Percentiles rank a stretch among this genome's conserved stretches.
Conservation (phyloP, 2,329 filamentous ascomycete genomes). For the Hypoxylon sp. region DNA sequence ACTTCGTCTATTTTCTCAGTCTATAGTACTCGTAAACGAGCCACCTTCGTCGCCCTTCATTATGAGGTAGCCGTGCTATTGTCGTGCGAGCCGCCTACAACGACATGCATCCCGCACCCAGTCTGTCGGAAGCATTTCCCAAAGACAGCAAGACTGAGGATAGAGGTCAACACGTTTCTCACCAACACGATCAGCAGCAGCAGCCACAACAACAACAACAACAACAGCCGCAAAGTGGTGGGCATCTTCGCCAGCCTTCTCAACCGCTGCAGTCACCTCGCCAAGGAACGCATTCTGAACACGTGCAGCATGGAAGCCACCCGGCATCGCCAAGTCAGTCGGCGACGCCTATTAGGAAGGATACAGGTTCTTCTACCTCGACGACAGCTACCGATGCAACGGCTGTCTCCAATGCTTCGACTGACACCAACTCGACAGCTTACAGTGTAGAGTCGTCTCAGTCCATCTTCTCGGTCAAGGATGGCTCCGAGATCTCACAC, state of each 20-base stretch:
- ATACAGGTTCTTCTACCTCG: slow-evolving; percentile 69
- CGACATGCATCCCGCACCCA: slow-evolving; percentile 57
- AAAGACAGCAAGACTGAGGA: slow-evolving; percentile 56
- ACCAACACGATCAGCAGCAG: slow-evolving; percentile 46
- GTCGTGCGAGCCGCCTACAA: slow-evolving; percentile 48
- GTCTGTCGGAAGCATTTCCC: slow-evolving; percentile 56
- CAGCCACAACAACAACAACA: slow-evolving; percentile 38
- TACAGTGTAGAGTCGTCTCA: slow-evolving; percentile 70
- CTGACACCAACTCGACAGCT: slow-evolving; percentile 65
- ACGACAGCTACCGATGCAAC: slow-evolving; percentile 64
- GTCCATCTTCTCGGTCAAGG: slow-evolving; percentile 69
- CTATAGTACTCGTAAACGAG: slow-evolving; percentile 42
- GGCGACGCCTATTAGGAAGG: slow-evolving; percentile 59
- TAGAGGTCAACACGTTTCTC: slow-evolving; percentile 51
- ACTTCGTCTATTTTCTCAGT: slow-evolving; percentile 31
- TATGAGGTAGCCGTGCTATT: slow-evolving; percentile 53
- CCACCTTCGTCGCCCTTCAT: slow-evolving; percentile 50
- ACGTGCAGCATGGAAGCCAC: slow-evolving; percentile 51
- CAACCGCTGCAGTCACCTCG: slow-evolving; percentile 50
- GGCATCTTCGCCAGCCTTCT: slow-evolving; percentile 33
- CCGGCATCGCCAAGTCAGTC: slow-evolving; percentile 51
- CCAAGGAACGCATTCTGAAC: slow-evolving; percentile 49
- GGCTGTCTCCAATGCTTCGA: slow-evolving; percentile 55
- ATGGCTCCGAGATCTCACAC: slow-evolving; percentile 68
- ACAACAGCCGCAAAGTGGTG: slow-evolving; percentile 22